Conservation (phyloP, 805 yeast species). For the Pichia nanzhaoensis region DNA sequence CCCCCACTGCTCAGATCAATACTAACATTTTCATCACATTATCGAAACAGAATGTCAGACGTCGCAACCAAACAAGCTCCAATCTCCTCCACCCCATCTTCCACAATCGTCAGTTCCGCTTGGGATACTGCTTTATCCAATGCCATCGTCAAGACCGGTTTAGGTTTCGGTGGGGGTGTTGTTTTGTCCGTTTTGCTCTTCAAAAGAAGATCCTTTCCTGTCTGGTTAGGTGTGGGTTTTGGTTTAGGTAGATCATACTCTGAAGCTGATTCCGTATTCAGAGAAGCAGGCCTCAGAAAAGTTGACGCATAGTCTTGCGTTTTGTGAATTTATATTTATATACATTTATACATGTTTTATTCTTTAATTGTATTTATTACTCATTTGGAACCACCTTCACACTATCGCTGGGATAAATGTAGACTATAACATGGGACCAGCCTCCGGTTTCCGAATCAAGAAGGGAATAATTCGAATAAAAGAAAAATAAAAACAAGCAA, state of each 20-base stretch:
- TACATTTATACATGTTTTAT: no score
- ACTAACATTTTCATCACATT: no score
- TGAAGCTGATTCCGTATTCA: conserved; percentile 96
- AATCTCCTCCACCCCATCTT: conserved; percentile 11
- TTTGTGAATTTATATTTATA: no score
- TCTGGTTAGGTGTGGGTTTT: conserved; percentile 94
- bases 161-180: conserved; percentile 96
- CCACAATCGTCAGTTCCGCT: conserved; percentile 30
- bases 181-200: conserved; percentile 83
- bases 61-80: conserved; percentile 12
- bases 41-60: conserved; percentile 6
- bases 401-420: no score
- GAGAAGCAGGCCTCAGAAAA: conserved; percentile 73
- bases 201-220: conserved; percentile 95
- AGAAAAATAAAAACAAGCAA: no score
- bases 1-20: no score
- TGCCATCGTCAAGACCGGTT: conserved; percentile 87
- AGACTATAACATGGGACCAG: no score
- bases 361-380: no score
- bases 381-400: no score
- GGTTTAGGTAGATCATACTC: conserved; percentile 98
- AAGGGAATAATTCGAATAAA: no score
- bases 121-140: conserved; percentile 98
- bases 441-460: no score
- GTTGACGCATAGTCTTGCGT: conserved; percentile 68